These are phyloP conservation scores for Hypoxylon sp. DNA, from an alignment of 2,329 filamentous ascomycete species.

Conservation along the genomic window DNA sequence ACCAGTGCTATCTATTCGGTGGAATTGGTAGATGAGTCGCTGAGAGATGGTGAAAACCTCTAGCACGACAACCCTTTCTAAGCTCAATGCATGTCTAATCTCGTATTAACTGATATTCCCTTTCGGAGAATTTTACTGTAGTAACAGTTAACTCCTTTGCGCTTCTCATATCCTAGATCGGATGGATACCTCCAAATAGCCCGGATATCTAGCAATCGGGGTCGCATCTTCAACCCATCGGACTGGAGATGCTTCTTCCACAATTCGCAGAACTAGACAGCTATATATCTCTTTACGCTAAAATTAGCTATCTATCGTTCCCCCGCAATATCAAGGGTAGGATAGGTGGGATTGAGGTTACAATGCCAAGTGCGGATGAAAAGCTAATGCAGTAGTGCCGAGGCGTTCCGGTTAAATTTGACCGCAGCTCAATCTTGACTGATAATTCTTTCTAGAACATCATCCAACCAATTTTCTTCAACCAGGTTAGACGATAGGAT, in stretches of 20 bases:
- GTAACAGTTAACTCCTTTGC: not conserved
- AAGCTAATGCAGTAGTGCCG: conserved; percentile 28
- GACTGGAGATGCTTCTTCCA: conserved; percentile 10
- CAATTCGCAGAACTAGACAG: conserved; percentile 1
- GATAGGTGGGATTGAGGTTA: conserved; percentile 14
- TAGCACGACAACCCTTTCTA: not conserved
- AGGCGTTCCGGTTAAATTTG: conserved; percentile 41
- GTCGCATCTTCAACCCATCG: conserved; percentile 9
- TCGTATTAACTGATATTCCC: not conserved
- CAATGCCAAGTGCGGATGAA: conserved; percentile 40
- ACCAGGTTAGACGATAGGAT: conserved; percentile 3
- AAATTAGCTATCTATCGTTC: conserved; percentile 21
- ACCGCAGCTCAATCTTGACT: conserved; percentile 25
- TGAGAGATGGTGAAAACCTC: not conserved
- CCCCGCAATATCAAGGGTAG: conserved; percentile 29
- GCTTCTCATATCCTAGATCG: conserved; percentile 5
- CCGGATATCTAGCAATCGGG: conserved; percentile 3
- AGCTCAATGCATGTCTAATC: not conserved
- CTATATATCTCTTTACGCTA: conserved; percentile 8
- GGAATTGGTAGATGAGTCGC: not conserved
- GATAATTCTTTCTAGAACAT: conserved; percentile 26
- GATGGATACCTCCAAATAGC: conserved; percentile 16
- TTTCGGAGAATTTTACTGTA: not conserved
- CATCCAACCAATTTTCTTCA: conserved; percentile 14
- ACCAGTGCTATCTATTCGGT: not conserved